phyloP scores from a whole-genome alignment of 805 yeast genomes.

The Candida silvatica region DNA sequence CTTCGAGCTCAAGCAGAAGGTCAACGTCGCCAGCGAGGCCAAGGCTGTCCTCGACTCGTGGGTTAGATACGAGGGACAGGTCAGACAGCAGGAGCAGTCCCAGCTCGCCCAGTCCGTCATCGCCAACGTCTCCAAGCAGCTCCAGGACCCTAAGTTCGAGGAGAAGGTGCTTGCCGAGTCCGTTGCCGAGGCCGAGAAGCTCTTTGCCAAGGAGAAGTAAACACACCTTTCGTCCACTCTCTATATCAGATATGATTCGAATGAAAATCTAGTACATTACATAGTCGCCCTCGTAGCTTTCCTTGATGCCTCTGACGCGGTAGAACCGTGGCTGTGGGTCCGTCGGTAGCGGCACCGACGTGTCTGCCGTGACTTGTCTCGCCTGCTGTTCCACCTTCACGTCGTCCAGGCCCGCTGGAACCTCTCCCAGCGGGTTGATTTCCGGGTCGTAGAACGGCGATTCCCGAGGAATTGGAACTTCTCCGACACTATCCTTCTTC shows the following conservation, averaged over 20 bases:
- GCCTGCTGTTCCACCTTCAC: not conserved
- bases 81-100: conserved; percentile 92
- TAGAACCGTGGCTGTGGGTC: conserved; percentile 39
- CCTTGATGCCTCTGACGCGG: conserved; percentile 20
- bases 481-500: conserved; percentile 5
- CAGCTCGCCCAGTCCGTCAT: conserved; percentile 83
- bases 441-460: conserved; percentile 61
- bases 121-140: conserved; percentile 78
- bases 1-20: conserved; percentile 87
- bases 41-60: conserved; percentile 94
- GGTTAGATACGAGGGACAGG: conserved; percentile 97
- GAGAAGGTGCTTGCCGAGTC: conserved; percentile 86
- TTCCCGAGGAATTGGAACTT: conserved; percentile 15
- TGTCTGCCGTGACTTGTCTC: not conserved
- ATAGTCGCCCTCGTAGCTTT: conserved; percentile 2
- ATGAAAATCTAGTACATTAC: conserved; percentile 2
- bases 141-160: conserved; percentile 86
- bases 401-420: conserved; percentile 26
- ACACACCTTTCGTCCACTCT: no score
- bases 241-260: no score
- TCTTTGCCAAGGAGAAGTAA: conserved; percentile 40
- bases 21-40: conserved; percentile 83
- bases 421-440: conserved; percentile 51
- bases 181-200: conserved; percentile 83
- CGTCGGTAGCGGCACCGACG: conserved; percentile 24